Conservation (phyloP, 805 yeast species). For the Candida ovalis region DNA sequence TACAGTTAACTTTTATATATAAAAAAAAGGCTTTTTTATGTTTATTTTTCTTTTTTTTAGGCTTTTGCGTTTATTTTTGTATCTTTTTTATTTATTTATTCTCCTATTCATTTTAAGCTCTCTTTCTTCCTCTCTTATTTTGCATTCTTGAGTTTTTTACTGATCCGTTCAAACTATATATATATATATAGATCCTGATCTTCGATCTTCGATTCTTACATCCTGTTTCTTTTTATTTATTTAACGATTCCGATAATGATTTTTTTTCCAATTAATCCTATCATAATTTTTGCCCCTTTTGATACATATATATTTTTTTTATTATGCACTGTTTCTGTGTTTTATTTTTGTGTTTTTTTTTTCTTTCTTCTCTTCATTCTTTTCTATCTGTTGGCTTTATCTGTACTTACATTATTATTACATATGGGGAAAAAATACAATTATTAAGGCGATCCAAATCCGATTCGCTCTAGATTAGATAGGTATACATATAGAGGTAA, state of each 20-base stretch:
- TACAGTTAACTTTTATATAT: too few species aligned
- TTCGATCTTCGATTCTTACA: neutral
- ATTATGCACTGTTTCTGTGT: neutral
- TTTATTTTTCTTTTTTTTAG: neutral
- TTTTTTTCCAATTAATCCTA: too few species aligned
- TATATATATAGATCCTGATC: neutral
- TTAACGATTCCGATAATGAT: neutral
- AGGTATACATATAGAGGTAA: neutral
- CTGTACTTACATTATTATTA: neutral
- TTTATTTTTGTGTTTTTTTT: neutral
- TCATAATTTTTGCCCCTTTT: too few species aligned
- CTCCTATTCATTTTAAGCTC: neutral
- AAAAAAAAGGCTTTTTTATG: too few species aligned
- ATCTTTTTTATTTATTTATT: neutral
- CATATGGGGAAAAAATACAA: neutral
- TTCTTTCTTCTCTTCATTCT: neutral
- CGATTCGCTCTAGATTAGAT: too few species aligned
- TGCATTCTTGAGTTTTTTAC: neutral
- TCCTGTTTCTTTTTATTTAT: neutral
- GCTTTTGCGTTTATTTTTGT: neutral
- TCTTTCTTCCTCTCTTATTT: neutral
- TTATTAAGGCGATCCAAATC: too few species aligned
- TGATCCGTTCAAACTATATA: neutral
- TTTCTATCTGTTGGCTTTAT: neutral
- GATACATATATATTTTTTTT: neutral